A percentile compares a stretch with the other conserved stretches of the same genome.
phyloP scores from a whole-genome alignment of 805 yeast genomes.

The Starmerella etchellsii region DNA sequence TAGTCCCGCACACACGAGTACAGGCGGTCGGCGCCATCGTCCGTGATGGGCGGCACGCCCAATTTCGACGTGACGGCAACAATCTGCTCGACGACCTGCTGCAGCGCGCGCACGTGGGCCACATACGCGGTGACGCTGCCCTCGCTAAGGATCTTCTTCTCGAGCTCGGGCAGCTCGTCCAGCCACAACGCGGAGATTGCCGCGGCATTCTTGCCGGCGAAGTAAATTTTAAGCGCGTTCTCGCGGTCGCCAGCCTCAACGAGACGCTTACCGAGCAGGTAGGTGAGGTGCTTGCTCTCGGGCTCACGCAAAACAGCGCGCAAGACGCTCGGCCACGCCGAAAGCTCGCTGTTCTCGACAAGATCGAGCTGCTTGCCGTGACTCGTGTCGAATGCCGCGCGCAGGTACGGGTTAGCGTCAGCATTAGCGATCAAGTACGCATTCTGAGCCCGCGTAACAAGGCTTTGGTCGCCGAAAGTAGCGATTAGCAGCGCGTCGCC shows the following conservation, averaged over 20 bases:
- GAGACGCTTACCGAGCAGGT: constrained; percentile 62
- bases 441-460: constrained; percentile 55
- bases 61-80: constrained; percentile 42
- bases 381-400: constrained; percentile 58
- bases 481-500: constrained; percentile 78
- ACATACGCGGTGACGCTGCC: constrained; percentile 50
- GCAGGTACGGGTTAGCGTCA: constrained; percentile 43
- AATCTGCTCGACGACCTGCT: constrained; percentile 71
- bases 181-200: constrained; percentile 76
- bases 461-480: constrained; percentile 26
- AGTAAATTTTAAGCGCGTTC: constrained; percentile 62
- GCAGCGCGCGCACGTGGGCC: constrained; percentile 72
- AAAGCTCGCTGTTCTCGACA: constrained; percentile 61
- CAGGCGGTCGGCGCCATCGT: constrained; percentile 33
- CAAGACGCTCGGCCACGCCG: constrained; percentile 77
- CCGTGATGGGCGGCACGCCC: constrained; percentile 17
- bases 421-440: constrained; percentile 56
- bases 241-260: constrained; percentile 42
- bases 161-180: constrained; percentile 46
- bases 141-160: constrained; percentile 29
- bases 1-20: constrained; percentile 65
- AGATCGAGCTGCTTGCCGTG: constrained; percentile 47
- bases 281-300: neutral
- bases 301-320: constrained; percentile 32
- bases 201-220: constrained; percentile 71